Percentiles rank a stretch among this genome's conserved stretches.
phyloP scores from a whole-genome alignment of 139 green algal species.

The Coelastrella sp. region DNA sequence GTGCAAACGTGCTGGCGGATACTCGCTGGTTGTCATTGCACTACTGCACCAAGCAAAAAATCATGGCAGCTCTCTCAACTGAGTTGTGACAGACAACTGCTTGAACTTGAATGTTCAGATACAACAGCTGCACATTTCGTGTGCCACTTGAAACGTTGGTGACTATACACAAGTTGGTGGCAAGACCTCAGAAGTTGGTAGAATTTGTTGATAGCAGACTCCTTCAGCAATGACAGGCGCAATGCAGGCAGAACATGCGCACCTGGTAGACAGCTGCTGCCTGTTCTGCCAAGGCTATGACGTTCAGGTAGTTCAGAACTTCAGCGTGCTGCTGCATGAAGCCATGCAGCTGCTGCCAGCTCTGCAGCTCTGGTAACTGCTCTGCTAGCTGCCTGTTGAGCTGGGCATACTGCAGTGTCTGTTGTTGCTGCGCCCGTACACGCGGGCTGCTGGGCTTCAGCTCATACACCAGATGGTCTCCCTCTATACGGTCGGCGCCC shows the following conservation, averaged over 20 bases:
- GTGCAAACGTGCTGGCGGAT: too few relatives aligned
- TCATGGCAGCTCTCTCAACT: too few relatives aligned
- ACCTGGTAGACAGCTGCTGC: constrained; percentile 11
- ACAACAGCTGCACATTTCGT: too few relatives aligned
- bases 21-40: too few relatives aligned
- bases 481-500: constrained; percentile 27
- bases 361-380: neutral
- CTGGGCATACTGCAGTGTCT: constrained; percentile 5
- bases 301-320: constrained; percentile 36
- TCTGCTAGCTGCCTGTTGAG: constrained; percentile 29
- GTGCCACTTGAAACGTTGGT: too few relatives aligned
- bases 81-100: too few relatives aligned
- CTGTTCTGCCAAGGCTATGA: neutral
- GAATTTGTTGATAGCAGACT: neutral
- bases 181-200: too few relatives aligned
- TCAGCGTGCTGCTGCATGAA: constrained; percentile 36
- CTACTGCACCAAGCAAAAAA: too few relatives aligned
- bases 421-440: constrained; percentile 10
- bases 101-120: too few relatives aligned
- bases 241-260: neutral
- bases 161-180: too few relatives aligned
- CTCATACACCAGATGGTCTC: constrained; percentile 45
- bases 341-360: neutral
- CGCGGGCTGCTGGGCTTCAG: constrained; percentile 3
- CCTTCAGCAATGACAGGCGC: neutral